Conservation (phyloP, 257 asterid genomes). For the Solanum pinnatisectum region DNA sequence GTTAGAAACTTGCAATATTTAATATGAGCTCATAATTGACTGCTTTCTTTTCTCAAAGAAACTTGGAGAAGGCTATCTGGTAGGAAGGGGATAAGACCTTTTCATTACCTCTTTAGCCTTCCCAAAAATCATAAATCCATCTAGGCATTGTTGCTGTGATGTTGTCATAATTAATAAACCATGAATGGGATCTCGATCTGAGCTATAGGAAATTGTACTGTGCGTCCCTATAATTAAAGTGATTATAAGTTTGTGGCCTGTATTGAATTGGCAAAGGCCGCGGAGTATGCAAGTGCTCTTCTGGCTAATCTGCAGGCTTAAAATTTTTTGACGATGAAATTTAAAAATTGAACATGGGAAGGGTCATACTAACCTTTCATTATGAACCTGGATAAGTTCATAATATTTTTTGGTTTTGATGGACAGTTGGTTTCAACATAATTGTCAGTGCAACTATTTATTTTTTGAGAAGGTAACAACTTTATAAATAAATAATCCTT, state of each 20-base stretch:
- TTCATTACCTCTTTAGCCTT: background rate
- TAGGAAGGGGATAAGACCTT: background rate
- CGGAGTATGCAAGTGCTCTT: background rate
- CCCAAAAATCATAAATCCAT: background rate
- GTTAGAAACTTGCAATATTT: background rate
- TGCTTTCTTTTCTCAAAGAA: background rate
- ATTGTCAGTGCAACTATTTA: too few relatives aligned
- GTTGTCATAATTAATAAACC: background rate
- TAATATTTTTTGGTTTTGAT: background rate
- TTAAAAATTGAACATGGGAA: background rate
- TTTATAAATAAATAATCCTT: background rate
- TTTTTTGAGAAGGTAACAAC: background rate
- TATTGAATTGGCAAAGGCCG: background rate
- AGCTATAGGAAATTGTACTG: background rate
- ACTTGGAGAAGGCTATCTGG: background rate
- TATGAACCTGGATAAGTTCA: background rate
- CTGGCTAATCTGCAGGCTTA: background rate
- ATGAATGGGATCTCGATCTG: background rate
- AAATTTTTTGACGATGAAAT: too few relatives aligned
- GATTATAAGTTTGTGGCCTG: background rate
- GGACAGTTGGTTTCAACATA: too few relatives aligned
- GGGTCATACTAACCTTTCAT: background rate
- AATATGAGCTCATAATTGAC: background rate
- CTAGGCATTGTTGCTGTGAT: background rate
- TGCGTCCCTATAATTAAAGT: background rate